Evolutionary conservation across 2,329 filamentous ascomycete genomes (phyloP), one percentile per base, ranked within the genome.

Genomic region (Biscogniauxia marginata): DNA sequence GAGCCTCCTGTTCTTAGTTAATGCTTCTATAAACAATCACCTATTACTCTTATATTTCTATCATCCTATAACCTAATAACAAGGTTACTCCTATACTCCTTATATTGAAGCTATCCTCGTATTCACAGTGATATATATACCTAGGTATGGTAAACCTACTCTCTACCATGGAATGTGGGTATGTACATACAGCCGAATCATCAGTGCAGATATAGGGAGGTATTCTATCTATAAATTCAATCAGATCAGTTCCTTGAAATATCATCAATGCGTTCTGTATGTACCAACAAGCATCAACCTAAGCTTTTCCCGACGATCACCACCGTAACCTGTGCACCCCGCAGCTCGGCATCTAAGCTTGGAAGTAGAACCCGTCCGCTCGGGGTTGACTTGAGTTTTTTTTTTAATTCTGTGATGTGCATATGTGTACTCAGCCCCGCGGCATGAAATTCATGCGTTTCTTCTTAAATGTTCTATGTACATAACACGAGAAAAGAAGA

Each of bases 401-500:
- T 39, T 34, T 3, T 34, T 13, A 11, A 4, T 34, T 34, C 11
- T 34, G 8, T 13, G 11, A 39, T 25, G 24, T n/a, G n/a, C n/a
- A 39, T 39, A 39, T 39, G 30, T n/a, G 30, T 39, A 39, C 19
- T 21, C 19, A 46, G 21, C 45, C 21, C 45, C 19, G 19, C 21
- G n/a, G 21, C 19, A 21, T 46, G 7, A 46, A 21, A 7, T 46
- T 20, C 2, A 46, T 46, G 45, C 21, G 21, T 23, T 46, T 46
- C 13, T 39, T 39, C 30, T 34, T 13, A 39, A 39, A 39, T 39
- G 30, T 20, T 20, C 46, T 23, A 48, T 23, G n/a, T 23, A 30
- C 30, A 49, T 54, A 63, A 20, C 16, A 34, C 20, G 20, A 20
- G 25, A 57, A 52, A 50, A 49, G 23, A 49, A 49, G 23, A 3